A percentile compares a stretch with the other conserved stretches of the same genome.
Conservation (phyloP, 23 red algal genomes). For the Cyanidium caldarium region DNA sequence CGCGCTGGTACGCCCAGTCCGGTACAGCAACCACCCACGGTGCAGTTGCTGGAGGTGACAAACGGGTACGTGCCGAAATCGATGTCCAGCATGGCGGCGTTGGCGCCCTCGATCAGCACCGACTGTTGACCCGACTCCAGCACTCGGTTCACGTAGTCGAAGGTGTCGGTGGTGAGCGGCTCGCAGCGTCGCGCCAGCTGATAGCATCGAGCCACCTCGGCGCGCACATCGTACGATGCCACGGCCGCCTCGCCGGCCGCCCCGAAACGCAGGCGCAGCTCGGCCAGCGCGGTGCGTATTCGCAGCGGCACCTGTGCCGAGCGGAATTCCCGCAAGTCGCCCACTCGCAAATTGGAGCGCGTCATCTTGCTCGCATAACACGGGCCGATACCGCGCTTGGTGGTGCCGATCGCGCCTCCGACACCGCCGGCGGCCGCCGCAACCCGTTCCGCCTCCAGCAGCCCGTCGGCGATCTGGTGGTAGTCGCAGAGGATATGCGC, state of each 20-base stretch:
- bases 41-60: slow-evolving; percentile 88
- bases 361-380: slow-evolving; percentile 76
- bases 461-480: slow-evolving; percentile 84
- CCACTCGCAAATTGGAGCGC: slow-evolving; percentile 79
- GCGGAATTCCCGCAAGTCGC: slow-evolving; percentile 73
- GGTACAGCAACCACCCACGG: slow-evolving; percentile 69
- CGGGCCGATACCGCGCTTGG: slow-evolving; percentile 64
- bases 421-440: slow-evolving; percentile 24
- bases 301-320: neutral
- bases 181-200: slow-evolving; percentile 49
- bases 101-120: slow-evolving; percentile 82
- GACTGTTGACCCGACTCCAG: slow-evolving; percentile 6
- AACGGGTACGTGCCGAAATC: slow-evolving; percentile 98
- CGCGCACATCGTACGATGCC: slow-evolving; percentile 42
- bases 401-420: slow-evolving; percentile 77
- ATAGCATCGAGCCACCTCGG: slow-evolving; percentile 82
- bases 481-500: slow-evolving; percentile 89
- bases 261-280: neutral
- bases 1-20: slow-evolving; percentile 65
- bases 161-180: slow-evolving; percentile 61
- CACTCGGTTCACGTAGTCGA: slow-evolving; percentile 15
- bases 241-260: neutral
- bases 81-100: slow-evolving; percentile 89
- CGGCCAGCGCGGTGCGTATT: neutral
- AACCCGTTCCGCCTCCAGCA: slow-evolving; percentile 75